Evolutionary conservation across 805 yeast genomes (phyloP).

Genomic region (Candida succiphila): DNA sequence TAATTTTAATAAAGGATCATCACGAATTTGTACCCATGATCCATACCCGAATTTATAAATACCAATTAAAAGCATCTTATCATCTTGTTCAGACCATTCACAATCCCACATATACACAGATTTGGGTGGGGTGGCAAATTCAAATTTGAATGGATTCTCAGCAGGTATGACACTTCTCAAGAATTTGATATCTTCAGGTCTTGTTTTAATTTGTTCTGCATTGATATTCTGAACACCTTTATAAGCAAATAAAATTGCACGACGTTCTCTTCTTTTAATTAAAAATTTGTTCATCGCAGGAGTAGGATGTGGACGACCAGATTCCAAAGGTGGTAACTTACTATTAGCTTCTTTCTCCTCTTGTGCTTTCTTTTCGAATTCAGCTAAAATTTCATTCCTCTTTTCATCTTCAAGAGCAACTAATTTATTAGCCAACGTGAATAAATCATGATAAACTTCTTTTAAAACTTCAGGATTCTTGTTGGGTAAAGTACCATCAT

Average conservation of each 20-base stretch:
- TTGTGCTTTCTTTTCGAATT: slow-evolving; percentile 48
- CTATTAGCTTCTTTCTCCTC: slow-evolving; percentile 37
- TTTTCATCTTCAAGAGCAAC: slow-evolving; percentile 58
- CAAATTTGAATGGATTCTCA: slow-evolving; percentile 52
- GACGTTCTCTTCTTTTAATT: slow-evolving; percentile 71
- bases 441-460: slow-evolving; percentile 66
- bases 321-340: slow-evolving; percentile 17
- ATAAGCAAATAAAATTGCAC: slow-evolving; percentile 83
- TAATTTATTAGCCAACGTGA: slow-evolving; percentile 47
- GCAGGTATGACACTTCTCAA: slow-evolving; percentile 42
- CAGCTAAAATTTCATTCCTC: slow-evolving; percentile 43
- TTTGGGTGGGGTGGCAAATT: slow-evolving; percentile 55
- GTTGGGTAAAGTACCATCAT: slow-evolving; percentile 82
- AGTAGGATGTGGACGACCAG: slow-evolving; percentile 17
- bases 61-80: slow-evolving; percentile 79
- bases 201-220: slow-evolving; percentile 75
- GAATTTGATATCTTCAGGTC: slow-evolving; percentile 78
- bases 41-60: slow-evolving; percentile 92
- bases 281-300: slow-evolving; percentile 39
- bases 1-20: slow-evolving; percentile 84
- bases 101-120: slow-evolving; percentile 88
- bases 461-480: slow-evolving; percentile 74
- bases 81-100: slow-evolving; percentile 76
- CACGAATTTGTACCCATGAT: slow-evolving; percentile 88
- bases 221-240: slow-evolving; percentile 81